These are phyloP conservation scores for Hordeum pubiflorum DNA, from an alignment of 202 grass and related monocot species.

Conservation along the genomic window DNA sequence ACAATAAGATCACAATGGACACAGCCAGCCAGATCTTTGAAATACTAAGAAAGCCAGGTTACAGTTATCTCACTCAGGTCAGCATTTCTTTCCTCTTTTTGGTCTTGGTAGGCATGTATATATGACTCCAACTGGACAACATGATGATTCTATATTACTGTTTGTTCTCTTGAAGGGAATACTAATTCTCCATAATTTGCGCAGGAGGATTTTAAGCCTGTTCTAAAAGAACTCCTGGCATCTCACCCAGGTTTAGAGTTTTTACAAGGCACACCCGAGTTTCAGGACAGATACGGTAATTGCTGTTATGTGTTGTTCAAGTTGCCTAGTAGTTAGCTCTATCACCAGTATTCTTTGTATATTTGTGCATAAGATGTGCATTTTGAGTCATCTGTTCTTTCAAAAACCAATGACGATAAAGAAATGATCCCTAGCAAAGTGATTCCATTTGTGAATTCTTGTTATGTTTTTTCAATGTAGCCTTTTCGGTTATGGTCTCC, in stretches of 20 bases:
- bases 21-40: constrained; percentile 81
- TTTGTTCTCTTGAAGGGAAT: not conserved
- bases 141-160: not conserved
- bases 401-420: constrained; percentile 1
- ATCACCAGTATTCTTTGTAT: not conserved
- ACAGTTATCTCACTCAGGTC: constrained; percentile 73
- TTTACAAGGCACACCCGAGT: constrained; percentile 96
- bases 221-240: constrained; percentile 83
- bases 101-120: not conserved
- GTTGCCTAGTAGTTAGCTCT: not conserved
- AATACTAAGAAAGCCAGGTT: constrained; percentile 66
- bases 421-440: not conserved
- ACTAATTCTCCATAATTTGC: constrained; percentile 17
- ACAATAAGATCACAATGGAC: constrained; percentile 90
- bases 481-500: not conserved
- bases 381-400: not conserved
- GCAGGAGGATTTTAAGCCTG: constrained; percentile 95
- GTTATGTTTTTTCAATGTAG: not conserved
- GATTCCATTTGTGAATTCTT: not conserved
- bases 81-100: constrained; percentile 15
- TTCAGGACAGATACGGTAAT: constrained; percentile 99
- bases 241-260: constrained; percentile 97
- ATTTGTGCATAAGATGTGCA: not conserved
- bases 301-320: not conserved
- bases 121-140: not conserved